Evolutionary conservation across 305 asterid genomes (phyloP), one percentile per base, ranked within the genome.

Genomic region (Solanum chacoense): DNA sequence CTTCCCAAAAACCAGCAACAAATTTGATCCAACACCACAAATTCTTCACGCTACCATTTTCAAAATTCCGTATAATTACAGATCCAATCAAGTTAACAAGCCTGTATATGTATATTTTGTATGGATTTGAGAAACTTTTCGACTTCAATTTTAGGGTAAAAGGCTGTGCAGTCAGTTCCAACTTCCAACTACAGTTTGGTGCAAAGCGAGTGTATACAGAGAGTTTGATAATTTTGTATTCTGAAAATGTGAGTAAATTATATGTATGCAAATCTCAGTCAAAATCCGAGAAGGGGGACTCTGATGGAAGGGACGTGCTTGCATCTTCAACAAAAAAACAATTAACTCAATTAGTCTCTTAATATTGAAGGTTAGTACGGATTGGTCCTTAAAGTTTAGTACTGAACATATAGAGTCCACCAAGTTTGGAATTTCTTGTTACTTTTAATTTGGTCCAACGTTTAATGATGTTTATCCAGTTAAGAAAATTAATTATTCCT

Each of bases 101-200:
- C 34, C 59, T 38, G 13, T 38, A 24, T 24, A 36, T 22, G 84
- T 76, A 65, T 80, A 37, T 24, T 16, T 31, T 38, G 29, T 55
- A 55, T 55, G 22, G 67, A 18, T 55, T 55, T 24, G 34, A 78
- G 65, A 79, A 79, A 14, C 0, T 7, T 26, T 8, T 42, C 37
- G 6, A 81, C 86, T 50, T 45, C 20, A 83, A 50, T 83, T 84
- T 87, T 89, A 88, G 93, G 92, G 93, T 37, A 84, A 90, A 87
- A 88, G 69, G 92, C 75, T 90, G 26, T 20, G 93, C 85, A 81
- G 94, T 87, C 90, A 89, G 89, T 89, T 87, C 20, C 73, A 90
- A 87, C 88, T 88, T 87, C 18, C 73, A 90, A 87, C 89, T 71
- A 86, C 90, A 87, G 92, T 72, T 59, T 63, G 92, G 88, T 29